Conservation (phyloP, 768 basidiomycete genomes). For the Boletus tomentosulus region DNA sequence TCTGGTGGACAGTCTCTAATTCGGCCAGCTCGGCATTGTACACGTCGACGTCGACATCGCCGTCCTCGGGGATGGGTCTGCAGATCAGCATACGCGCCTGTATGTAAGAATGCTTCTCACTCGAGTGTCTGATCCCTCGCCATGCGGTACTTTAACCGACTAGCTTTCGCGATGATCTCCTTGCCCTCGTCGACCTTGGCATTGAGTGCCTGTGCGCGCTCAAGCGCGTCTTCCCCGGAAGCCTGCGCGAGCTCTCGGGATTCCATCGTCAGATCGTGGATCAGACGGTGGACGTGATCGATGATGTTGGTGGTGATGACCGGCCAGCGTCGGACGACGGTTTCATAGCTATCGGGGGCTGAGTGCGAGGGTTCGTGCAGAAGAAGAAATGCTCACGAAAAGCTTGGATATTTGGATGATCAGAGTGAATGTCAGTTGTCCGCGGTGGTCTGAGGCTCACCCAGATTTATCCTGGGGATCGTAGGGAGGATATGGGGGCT, state of each 20-base stretch:
- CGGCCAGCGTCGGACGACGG: conserved; percentile 76
- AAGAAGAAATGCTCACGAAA: conserved; percentile 45
- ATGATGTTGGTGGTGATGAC: conserved; percentile 79
- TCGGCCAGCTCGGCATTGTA: conserved; percentile 73
- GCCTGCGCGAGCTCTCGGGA: conserved; percentile 20
- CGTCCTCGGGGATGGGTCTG: conserved; percentile 73
- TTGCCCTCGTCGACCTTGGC: conserved; percentile 70
- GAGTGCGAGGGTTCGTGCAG: background rate
- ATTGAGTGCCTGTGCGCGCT: conserved; percentile 27
- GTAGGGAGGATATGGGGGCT: conserved; percentile 61
- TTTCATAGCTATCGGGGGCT: conserved; percentile 56
- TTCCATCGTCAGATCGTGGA: conserved; percentile 55
- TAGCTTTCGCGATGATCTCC: conserved; percentile 65
- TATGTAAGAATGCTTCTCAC: conserved; percentile 38
- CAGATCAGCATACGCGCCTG: background rate
- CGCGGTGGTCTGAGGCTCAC: conserved; percentile 34
- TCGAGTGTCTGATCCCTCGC: conserved; percentile 64
- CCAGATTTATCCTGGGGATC: conserved; percentile 67
- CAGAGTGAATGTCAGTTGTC: background rate
- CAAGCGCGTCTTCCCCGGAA: background rate
- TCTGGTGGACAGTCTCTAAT: conserved; percentile 42
- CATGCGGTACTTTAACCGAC: conserved; percentile 87
- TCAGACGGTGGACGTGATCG: conserved; percentile 66
- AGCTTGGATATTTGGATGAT: conserved; percentile 38
- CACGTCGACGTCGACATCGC: conserved; percentile 58